These are phyloP conservation scores for Linanthus parryae DNA, from an alignment of 148 eudicot genomes.

Conservation along the genomic window DNA sequence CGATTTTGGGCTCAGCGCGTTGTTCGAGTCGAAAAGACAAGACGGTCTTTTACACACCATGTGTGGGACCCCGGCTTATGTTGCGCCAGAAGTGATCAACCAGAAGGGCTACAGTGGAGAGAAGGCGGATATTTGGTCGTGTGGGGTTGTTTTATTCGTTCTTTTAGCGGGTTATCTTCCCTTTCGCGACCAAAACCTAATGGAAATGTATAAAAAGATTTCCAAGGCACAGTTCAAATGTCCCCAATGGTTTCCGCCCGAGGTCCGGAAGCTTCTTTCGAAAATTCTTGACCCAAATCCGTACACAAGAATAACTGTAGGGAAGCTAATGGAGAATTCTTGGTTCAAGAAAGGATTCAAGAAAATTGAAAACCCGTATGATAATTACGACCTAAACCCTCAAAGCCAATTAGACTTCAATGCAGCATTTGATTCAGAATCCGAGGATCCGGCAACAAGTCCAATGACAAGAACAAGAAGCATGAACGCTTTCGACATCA, in stretches of 20 bases:
- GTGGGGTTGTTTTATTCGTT: constrained; percentile 8
- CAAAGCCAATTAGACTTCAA: neutral
- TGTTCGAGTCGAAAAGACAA: constrained; percentile 3
- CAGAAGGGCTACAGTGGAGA: constrained; percentile 4
- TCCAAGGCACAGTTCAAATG: constrained; percentile 4
- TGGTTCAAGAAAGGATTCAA: constrained; percentile 6
- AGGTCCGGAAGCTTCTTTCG: constrained; percentile 2
- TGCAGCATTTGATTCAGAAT: neutral
- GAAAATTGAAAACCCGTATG: neutral
- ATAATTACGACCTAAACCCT: too few relatives aligned
- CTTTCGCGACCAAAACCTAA: constrained; percentile 5
- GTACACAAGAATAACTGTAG: neutral
- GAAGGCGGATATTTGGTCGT: constrained; percentile 11
- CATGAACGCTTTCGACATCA: constrained; percentile 8
- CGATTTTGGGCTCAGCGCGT: constrained; percentile 8
- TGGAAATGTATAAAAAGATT: constrained; percentile 8
- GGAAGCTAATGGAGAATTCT: constrained; percentile 5
- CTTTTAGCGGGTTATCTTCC: constrained; percentile 5
- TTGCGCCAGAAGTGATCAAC: constrained; percentile 9
- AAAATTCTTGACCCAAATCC: constrained; percentile 7
- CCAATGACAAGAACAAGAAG: too few relatives aligned
- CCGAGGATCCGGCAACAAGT: neutral
- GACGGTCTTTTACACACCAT: constrained; percentile 7
- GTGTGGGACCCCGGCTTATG: constrained; percentile 11
- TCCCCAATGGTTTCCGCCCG: constrained; percentile 2